Base-by-base conservation (phyloP, 257 asterid genomes). In the Nicotiana tomentosiformis region DNA sequence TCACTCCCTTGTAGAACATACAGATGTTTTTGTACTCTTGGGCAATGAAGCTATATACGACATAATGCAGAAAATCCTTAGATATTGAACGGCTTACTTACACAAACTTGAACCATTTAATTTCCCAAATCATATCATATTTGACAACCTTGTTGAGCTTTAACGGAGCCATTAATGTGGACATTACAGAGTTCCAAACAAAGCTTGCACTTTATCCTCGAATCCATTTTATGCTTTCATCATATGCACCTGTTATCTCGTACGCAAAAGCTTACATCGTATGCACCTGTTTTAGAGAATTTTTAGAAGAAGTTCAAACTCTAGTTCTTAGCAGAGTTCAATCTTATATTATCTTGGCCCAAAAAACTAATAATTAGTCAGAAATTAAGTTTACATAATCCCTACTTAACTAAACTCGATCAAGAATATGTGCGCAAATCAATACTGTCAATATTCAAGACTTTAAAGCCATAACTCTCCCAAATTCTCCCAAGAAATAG, bases 131-230 rank as follows among this genome's bases (percentile, higher is more conserved):
- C 49, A 88, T 85, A n/a, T 88, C 88, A 66, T 88, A 87, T 39
- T 66, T 85, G 83, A 87, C 88, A 69, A 87, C 90, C 55, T 88
- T 89, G 57, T 84, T 86, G 86, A 82, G 90, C 64, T 88, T 88
- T 67, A 85, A 85, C 82, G 90, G 88, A 4, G 90, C 90, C 77
- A 85, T 86, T 46, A 88, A 87, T 30, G 90, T 85, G 82, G 88
- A 87, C 80, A 81, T 87, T 37, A 87, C 88, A 2, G 90, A 87
- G 83, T 88, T 88, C 56, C 90, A 85, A 60, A 88, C 88, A 1
- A 88, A 88, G 77, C 90, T 85, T 29, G 90, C 83, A n/a, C 90
- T 88, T 30, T 88, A 88, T 82, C 90, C 88, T 66, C 88, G 90
- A 69, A 88, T 85, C 61, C 90, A 88, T 78, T 88, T 85, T 80